Base-by-base conservation (phyloP, 1,284 basidiomycete species). In the Ceratobasidium papillatum region DNA sequence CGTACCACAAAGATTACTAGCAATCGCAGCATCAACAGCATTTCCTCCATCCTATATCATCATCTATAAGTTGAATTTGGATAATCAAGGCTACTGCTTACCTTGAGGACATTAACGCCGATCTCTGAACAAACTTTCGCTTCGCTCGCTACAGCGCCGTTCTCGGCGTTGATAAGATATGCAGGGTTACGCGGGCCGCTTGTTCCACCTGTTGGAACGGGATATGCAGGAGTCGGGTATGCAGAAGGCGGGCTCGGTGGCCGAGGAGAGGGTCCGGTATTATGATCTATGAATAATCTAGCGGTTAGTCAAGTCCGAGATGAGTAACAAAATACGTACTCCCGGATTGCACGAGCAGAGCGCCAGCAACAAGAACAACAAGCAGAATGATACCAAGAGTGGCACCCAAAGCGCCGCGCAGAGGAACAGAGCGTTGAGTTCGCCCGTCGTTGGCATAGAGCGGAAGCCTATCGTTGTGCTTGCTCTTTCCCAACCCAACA, bases 81-180 rank as follows among this genome's bases (percentile, higher is more conserved):
- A 17, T 34, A 7, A 0, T 32, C 36, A 17, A 43, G 32, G 17
- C 22, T 17, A 30, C 5, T 5, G 45, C 59, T 49, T 63, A 75
- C 77, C 74, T 90, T 91, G 77, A 96, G 79, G 8, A 91, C 85
- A 11, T 89, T 82, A 0, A 97, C 88, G 0, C 95, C 96, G 73
- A 96, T 90, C 58, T 92, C 83, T 5, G 94, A 96, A 81, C 96
- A 98, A 25, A 89, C 84, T 76, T 86, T 85, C 81, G 96, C 94
- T 84, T 98, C 96, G 54, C 90, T 87, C 1, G 96, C 94, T 22
- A 98, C 95, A 1, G 94, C 95, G 3, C 93, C 96, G 79, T 91
- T 84, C 32, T 85, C 84, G 0, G 91, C 95, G 75, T 88, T 83
- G 56, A 92, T 87, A 45, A 94, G 86, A 78, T 91, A 94, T 14